These are phyloP conservation scores for Chloranthus sessilifolius DNA, from an alignment of 164 flowering plant species.

Conservation along the genomic window DNA sequence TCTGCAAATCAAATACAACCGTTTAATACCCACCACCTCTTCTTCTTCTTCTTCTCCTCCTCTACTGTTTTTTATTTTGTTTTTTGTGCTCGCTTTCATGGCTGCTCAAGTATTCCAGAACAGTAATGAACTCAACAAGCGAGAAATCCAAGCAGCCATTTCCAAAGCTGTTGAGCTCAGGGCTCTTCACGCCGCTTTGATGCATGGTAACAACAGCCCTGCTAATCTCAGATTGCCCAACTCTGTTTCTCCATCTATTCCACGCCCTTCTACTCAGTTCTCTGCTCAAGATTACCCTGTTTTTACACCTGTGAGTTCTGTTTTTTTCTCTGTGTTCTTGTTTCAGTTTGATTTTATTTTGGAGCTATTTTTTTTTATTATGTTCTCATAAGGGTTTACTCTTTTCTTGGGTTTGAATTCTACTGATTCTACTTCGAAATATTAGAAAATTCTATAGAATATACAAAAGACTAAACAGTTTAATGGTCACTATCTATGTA, in stretches of 20 bases:
- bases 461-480: too few relatives aligned
- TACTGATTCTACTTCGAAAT: too few relatives aligned
- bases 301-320: conserved; percentile 86
- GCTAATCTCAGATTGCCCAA: conserved; percentile 30
- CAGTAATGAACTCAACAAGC: conserved; percentile 38
- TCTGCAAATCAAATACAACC: conserved; percentile 28
- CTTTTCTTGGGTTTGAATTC: too few relatives aligned
- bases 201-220: conserved; percentile 60
- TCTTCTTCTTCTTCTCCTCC: conserved; percentile 5
- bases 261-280: conserved; percentile 40
- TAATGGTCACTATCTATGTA: too few relatives aligned
- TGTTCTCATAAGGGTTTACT: too few relatives aligned
- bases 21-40: conserved; percentile 20
- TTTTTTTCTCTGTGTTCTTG: background rate
- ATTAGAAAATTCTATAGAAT: too few relatives aligned
- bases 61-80: conserved; percentile 2
- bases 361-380: background rate
- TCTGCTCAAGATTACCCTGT: conserved; percentile 94
- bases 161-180: conserved; percentile 90
- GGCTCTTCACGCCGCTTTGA: conserved; percentile 84
- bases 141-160: conserved; percentile 77
- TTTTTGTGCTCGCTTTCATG: conserved; percentile 21
- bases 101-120: conserved; percentile 33
- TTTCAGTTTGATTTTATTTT: conserved; percentile 3
- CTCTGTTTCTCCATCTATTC: conserved; percentile 44